These are phyloP conservation scores for Lactarius evosmus DNA, from an alignment of 768 basidiomycete genomes.

Conservation along the genomic window DNA sequence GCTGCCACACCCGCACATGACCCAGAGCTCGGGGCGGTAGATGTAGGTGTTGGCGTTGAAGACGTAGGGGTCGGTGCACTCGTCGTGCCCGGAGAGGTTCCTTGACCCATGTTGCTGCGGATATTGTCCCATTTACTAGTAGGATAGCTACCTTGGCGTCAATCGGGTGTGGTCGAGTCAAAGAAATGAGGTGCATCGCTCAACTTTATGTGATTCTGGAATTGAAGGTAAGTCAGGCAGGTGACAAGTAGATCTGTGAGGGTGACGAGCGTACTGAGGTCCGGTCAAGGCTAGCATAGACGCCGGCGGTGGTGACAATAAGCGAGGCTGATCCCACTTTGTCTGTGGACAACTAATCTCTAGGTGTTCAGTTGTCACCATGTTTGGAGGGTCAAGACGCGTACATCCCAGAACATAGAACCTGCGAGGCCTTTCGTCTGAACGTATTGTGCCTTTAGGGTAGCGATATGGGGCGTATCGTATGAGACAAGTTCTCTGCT, in stretches of 20 bases:
- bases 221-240: background rate
- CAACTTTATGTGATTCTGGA: slow-evolving; percentile 60
- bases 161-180: background rate
- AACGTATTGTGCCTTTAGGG: slow-evolving; percentile 66
- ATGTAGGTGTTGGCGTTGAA: slow-evolving; percentile 29
- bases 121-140: slow-evolving; percentile 72
- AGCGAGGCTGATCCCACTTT: slow-evolving; percentile 58
- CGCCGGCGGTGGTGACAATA: slow-evolving; percentile 46
- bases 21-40: slow-evolving; percentile 32
- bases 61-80: slow-evolving; percentile 28
- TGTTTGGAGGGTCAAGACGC: slow-evolving; percentile 7
- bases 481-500: slow-evolving; percentile 71
- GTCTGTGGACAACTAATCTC: slow-evolving; percentile 50
- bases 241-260: background rate
- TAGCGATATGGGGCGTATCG: slow-evolving; percentile 67
- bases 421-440: slow-evolving; percentile 57
- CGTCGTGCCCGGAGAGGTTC: slow-evolving; percentile 20
- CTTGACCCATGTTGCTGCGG: slow-evolving; percentile 54
- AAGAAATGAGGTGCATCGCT: slow-evolving; percentile 16
- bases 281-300: slow-evolving; percentile 54
- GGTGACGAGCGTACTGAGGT: slow-evolving; percentile 39
- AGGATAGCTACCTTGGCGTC: slow-evolving; percentile 46
- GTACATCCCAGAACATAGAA: slow-evolving; percentile 70
- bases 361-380: background rate
- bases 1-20: slow-evolving; percentile 43